Conservation (phyloP, 1,284 basidiomycete species). For the Phenoliferia sp. region DNA sequence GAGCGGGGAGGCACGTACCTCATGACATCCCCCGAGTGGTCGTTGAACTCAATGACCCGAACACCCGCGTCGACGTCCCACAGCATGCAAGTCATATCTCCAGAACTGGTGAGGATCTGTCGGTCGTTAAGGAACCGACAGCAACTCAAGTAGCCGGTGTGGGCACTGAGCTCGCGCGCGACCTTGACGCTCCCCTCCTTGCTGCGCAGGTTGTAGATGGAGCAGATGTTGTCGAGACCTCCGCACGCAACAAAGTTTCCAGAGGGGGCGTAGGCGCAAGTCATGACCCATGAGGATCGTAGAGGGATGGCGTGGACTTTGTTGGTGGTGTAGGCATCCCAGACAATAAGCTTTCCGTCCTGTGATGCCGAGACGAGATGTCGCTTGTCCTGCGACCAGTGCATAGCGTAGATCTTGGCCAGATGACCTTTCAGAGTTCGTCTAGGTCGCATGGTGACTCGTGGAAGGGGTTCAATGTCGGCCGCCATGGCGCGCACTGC, state of each 20-base stretch:
- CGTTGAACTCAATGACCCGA: slow-evolving; percentile 91
- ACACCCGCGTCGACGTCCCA: slow-evolving; percentile 99
- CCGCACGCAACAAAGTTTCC: slow-evolving; percentile 97
- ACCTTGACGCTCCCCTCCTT: slow-evolving; percentile 49
- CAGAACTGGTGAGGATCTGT: slow-evolving; percentile 94
- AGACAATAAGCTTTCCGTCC: slow-evolving; percentile 98
- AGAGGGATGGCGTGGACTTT: slow-evolving; percentile 99
- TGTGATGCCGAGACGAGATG: slow-evolving; percentile 98
- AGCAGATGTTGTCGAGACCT: slow-evolving; percentile 98
- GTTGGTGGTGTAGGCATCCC: slow-evolving; percentile 99
- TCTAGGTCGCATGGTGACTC: slow-evolving; percentile 91
- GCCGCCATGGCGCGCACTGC: slow-evolving; percentile 91
- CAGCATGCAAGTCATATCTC: slow-evolving; percentile 99
- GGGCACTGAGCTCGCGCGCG: slow-evolving; percentile 82
- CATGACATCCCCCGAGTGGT: slow-evolving; percentile 99
- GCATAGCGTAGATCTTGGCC: slow-evolving; percentile 99
- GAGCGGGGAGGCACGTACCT: slow-evolving; percentile 55
- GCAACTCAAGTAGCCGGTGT: slow-evolving; percentile 95
- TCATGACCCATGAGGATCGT: slow-evolving; percentile 99
- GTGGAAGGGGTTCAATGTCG: slow-evolving; percentile 88
- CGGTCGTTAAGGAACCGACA: slow-evolving; percentile 98
- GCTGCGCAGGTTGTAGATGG: slow-evolving; percentile 82
- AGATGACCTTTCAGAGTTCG: slow-evolving; percentile 93
- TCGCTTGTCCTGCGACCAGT: slow-evolving; percentile 93
- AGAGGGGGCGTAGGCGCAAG: slow-evolving; percentile 95